Evolutionary conservation across 2,329 filamentous ascomycete genomes (phyloP), one percentile per base, ranked within the genome.

Genomic region (Albifimbria verrucaria): DNA sequence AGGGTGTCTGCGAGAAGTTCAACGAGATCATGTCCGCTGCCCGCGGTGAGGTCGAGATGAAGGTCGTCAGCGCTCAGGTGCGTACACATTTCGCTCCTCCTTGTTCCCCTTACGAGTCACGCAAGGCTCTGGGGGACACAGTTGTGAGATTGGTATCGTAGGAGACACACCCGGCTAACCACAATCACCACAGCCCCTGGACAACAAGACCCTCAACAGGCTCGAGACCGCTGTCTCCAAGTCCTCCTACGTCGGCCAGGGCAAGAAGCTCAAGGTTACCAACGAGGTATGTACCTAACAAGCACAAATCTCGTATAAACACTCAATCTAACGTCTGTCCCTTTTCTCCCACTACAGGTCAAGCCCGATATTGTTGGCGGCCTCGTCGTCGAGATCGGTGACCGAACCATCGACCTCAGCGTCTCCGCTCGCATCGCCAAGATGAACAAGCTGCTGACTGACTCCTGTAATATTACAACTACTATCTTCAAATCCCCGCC

Each of bases 401-500:
- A 97, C 83, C 89, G 93, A 71, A 97, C 93, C 73, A 96, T 99
- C 71, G 94, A 99, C 78, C 88, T 97, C 65, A 94, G 89, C 77
- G 92, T 99, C 69, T 93, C 93, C 48, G 82, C 89, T 73, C 95
- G 93, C 84, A 88, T 99, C 76, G 84, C 90, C 74, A 96, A 92
- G 86, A 90, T 99, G 85, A 99, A 99, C 90, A 99, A 97, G 88
- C 87, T 96, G 73, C 89, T 99, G 72, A 92, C 84, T 65, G 94
- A 99, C 78, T 83, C 76, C 82, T 99, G 89, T 99, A 96, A 90
- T 92, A 59, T 51, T 54, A 59, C 46, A 20, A 48, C 46, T 22
- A 20, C 18, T 17, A 36, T 36, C 11, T n/a, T 26, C 26, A n/a
- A 9, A 36, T 48, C 50, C 53, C 52, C 47, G 36, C 52, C 59